Evolutionary conservation across 108 stramenopile species (phyloP).

Genomic region (Pseudonitzschia pungens): DNA sequence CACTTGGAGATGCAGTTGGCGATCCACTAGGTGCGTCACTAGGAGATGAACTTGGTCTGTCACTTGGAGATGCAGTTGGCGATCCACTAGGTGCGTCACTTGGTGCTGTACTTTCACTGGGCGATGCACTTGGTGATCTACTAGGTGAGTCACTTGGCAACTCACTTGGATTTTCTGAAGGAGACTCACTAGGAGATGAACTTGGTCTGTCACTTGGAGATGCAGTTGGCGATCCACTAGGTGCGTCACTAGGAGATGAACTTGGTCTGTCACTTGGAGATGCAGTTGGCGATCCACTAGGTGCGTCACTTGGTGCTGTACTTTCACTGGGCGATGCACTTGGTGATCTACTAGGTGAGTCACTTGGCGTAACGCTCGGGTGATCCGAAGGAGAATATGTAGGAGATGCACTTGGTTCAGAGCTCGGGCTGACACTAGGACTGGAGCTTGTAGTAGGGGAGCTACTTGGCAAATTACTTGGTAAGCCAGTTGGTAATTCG

Average conservation of each 20-base stretch:
- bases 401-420: background rate
- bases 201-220: background rate
- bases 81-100: background rate
- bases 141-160: background rate
- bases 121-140: background rate
- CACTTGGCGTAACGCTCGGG: background rate
- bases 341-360: too few relatives aligned
- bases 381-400: background rate
- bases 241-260: background rate
- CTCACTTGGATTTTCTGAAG: background rate
- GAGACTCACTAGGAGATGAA: background rate
- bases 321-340: background rate
- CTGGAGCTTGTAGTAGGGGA: conserved; percentile 1
- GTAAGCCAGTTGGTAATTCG: background rate
- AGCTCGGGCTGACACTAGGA: background rate
- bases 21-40: background rate
- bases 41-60: too few relatives aligned
- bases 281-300: background rate
- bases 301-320: background rate
- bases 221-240: conserved; percentile 11
- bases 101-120: background rate
- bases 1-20: conserved; percentile 25
- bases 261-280: background rate
- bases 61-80: background rate
- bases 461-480: conserved; percentile 8